These are phyloP conservation scores for Odontarrhena argentea DNA, from an alignment of 345 rosid species.

Conservation along the genomic window DNA sequence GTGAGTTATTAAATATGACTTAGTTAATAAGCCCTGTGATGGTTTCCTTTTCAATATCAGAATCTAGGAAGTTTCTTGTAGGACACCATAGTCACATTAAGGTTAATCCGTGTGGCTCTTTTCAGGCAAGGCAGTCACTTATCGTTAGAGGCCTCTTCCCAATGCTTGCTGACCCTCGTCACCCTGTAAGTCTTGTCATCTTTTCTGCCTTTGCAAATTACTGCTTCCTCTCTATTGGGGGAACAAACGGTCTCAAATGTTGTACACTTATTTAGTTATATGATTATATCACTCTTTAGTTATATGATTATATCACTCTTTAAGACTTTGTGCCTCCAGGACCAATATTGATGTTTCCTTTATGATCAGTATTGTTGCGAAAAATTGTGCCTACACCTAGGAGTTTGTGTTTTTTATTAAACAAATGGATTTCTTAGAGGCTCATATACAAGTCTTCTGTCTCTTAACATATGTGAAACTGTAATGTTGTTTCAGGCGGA, in stretches of 20 bases:
- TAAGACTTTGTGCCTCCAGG: not conserved
- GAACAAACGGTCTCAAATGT: conserved; percentile 3
- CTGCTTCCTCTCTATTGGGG: not conserved
- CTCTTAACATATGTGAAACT: not conserved
- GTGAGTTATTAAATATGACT: not conserved
- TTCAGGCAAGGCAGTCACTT: conserved; percentile 87
- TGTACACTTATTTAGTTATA: not conserved
- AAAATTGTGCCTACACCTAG: not conserved
- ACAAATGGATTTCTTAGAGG: not conserved
- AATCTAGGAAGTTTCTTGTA: not conserved
- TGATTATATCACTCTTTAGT: no score
- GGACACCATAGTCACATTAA: conserved; percentile 4
- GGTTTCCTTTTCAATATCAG: not conserved
- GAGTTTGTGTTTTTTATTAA: not conserved
- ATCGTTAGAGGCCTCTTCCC: conserved; percentile 89
- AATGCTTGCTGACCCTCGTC: conserved; percentile 92
- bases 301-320: not conserved
- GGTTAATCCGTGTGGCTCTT: conserved; percentile 25
- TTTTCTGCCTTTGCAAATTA: not conserved
- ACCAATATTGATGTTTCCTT: not conserved
- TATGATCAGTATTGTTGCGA: not conserved
- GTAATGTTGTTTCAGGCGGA: conserved; percentile 58
- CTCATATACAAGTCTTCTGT: not conserved
- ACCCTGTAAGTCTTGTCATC: conserved; percentile 57
- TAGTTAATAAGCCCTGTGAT: not conserved